Conservation (phyloP, 768 basidiomycete genomes). For the Leccinum obscurum region DNA sequence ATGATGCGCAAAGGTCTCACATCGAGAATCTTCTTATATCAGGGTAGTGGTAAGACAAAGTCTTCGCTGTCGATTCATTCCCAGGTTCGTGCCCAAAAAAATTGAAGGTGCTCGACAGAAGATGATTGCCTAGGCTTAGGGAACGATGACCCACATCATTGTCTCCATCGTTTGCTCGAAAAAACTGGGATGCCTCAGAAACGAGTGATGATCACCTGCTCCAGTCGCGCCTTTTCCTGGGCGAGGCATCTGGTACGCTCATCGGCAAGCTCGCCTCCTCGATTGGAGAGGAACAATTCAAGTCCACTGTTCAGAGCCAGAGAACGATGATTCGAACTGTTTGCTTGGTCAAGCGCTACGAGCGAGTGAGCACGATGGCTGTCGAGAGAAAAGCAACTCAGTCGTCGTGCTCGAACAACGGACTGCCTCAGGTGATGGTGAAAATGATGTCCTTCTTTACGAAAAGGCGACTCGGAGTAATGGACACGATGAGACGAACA, state of each 20-base stretch:
- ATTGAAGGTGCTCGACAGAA: not conserved
- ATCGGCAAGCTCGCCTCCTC: slow-evolving; percentile 26
- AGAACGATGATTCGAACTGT: not conserved
- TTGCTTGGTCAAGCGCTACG: not conserved
- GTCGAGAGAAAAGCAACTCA: not conserved
- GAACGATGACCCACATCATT: slow-evolving; percentile 72
- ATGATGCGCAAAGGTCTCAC: slow-evolving; percentile 58
- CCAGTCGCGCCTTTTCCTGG: slow-evolving; percentile 39
- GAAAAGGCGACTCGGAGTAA: not conserved
- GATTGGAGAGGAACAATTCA: not conserved
- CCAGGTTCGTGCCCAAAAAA: slow-evolving; percentile 54
- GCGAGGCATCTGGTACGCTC: slow-evolving; percentile 19
- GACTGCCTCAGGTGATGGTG: not conserved
- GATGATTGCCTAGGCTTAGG: slow-evolving; percentile 42
- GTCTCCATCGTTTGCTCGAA: slow-evolving; percentile 65
- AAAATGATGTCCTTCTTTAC: too few species aligned
- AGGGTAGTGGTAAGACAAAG: slow-evolving; percentile 57
- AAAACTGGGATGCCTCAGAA: slow-evolving; percentile 62
- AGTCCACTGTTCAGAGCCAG: not conserved
- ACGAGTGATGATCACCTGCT: slow-evolving; percentile 70
- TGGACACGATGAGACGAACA: not conserved
- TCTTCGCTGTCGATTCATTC: slow-evolving; percentile 80
- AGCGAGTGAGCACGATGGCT: not conserved
- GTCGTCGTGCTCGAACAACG: not conserved
- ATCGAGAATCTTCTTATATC: slow-evolving; percentile 58